Base-by-base conservation (phyloP, 495 filamentous ascomycete genomes). In the Parathielavia hyrcaniae region DNA sequence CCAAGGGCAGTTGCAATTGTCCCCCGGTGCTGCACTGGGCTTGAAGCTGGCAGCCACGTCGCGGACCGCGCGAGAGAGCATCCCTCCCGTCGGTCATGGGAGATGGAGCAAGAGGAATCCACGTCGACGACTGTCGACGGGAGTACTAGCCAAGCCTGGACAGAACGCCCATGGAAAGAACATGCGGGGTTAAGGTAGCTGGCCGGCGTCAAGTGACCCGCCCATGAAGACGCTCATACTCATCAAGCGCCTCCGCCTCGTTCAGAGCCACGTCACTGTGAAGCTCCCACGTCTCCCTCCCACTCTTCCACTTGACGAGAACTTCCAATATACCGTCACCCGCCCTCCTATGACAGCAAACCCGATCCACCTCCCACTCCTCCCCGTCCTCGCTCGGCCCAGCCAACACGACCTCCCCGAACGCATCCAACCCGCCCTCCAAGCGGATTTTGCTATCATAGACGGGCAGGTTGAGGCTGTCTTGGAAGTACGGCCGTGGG, bases 261-360 rank as follows among this genome's bases (percentile, higher is more conserved):
- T 44, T 55, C 55, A 47, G 40, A 38, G 50, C 55, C 34, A 57
- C 20, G 20, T 58, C 53, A 26, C 53, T 47, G 53, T 56, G 57
- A 46, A 26, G 44, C 59, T 55, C 53, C 59, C 59, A 56, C 40
- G 59, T 61, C 53, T 56, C 53, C 52, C 55, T 57, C 13, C 61
- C 61, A 48, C 52, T 53, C 51, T 59, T 59, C 61, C 61, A 57
- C 57, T 40, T 61, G 40, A 57, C 53, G 30, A 53, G 57, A 35
- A 63, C 26, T 45, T 63, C 57, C 20, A 41, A 7, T 17, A 48
- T 9, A 16, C 57, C 52, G 48, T 50, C 61, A 32, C 56, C 47
- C 46, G 35, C 55, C 36, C 0, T 53, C 41, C 46, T 55, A 40
- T 49, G 7, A 60, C 61, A 46, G 20, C 50, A 52, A 41, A 41